These are phyloP conservation scores for Sporisorium exsertum DNA, from an alignment of 1,284 basidiomycete species.

Conservation along the genomic window DNA sequence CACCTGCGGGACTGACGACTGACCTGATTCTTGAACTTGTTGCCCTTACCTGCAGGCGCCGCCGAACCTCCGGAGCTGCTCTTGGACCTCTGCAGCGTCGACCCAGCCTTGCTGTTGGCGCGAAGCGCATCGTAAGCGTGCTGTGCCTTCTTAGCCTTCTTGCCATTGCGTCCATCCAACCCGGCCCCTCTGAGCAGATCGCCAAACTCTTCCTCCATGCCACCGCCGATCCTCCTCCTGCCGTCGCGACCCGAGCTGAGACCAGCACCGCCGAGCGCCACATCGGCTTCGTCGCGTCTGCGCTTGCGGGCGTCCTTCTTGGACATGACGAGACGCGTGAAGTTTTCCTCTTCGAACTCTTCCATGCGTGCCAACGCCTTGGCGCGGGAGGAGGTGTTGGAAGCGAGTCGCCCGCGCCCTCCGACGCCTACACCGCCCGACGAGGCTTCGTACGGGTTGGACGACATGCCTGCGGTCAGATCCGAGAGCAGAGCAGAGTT, in stretches of 20 bases:
- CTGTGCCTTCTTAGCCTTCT: constrained; percentile 52
- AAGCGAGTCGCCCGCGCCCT: constrained; percentile 40
- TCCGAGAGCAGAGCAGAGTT: constrained; percentile 64
- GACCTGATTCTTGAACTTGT: constrained; percentile 46
- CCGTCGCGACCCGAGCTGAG: constrained; percentile 53
- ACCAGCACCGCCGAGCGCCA: constrained; percentile 80
- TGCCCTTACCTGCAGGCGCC: constrained; percentile 9
- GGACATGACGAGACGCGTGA: constrained; percentile 89
- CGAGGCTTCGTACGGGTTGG: constrained; percentile 65
- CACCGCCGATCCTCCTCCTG: constrained; percentile 61
- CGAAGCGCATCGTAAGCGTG: constrained; percentile 42
- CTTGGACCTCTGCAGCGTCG: constrained; percentile 41
- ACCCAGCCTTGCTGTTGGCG: constrained; percentile 30
- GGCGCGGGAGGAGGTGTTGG: constrained; percentile 74
- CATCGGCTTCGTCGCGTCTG: constrained; percentile 86
- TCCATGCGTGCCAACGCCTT: constrained; percentile 83
- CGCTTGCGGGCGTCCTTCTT: constrained; percentile 86
- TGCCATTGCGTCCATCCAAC: constrained; percentile 43
- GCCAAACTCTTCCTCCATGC: constrained; percentile 68
- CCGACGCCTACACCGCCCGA: constrained; percentile 62
- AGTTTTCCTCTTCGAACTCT: constrained; percentile 95
- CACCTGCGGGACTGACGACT: constrained; percentile 25
- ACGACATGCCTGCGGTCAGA: constrained; percentile 62
- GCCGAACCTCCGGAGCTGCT: neutral
- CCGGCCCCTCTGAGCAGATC: constrained; percentile 61